phyloP scores from a whole-genome alignment of 306 rosid species.

The Pyrus bretschneideri region DNA sequence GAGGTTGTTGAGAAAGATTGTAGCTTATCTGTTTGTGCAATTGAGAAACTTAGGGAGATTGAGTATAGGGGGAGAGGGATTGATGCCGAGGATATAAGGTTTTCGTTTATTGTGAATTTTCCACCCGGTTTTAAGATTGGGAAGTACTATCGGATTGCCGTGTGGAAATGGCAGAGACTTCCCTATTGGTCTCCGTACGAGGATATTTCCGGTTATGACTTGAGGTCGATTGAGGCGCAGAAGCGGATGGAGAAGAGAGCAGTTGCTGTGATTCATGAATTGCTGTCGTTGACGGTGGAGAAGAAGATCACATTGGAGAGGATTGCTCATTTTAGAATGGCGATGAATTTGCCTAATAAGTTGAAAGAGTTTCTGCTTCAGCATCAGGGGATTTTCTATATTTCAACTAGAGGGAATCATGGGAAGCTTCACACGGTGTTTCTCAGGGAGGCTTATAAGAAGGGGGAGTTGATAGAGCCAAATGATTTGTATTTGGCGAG shows the following conservation, averaged over 20 bases:
- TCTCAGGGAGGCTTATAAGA: constrained; percentile 72
- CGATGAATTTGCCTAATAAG: constrained; percentile 68
- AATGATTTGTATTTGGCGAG: constrained; percentile 76
- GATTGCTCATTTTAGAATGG: constrained; percentile 76
- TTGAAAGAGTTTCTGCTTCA: constrained; percentile 86
- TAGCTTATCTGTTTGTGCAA: constrained; percentile 43
- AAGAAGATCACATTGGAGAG: constrained; percentile 81
- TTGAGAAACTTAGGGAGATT: constrained; percentile 73
- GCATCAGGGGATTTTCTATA: constrained; percentile 85
- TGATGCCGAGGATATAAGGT: constrained; percentile 71
- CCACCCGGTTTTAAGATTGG: constrained; percentile 94
- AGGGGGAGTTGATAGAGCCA: constrained; percentile 68
- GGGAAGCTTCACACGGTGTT: constrained; percentile 95
- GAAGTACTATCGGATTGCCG: constrained; percentile 65
- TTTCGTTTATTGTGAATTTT: constrained; percentile 64
- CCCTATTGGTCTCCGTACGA: constrained; percentile 95
- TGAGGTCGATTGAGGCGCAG: constrained; percentile 86
- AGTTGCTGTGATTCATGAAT: constrained; percentile 70
- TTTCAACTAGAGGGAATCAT: constrained; percentile 80
- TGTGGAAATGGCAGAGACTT: constrained; percentile 89
- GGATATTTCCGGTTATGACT: constrained; percentile 63
- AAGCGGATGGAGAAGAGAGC: constrained; percentile 86
- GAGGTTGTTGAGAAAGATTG: constrained; percentile 53
- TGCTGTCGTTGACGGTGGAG: constrained; percentile 74
- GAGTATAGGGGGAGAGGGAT: constrained; percentile 67